A percentile compares a stretch with the other conserved stretches of the same genome.
phyloP scores from a whole-genome alignment of 2,329 filamentous ascomycete species.

The Pseudocercospora musae region DNA sequence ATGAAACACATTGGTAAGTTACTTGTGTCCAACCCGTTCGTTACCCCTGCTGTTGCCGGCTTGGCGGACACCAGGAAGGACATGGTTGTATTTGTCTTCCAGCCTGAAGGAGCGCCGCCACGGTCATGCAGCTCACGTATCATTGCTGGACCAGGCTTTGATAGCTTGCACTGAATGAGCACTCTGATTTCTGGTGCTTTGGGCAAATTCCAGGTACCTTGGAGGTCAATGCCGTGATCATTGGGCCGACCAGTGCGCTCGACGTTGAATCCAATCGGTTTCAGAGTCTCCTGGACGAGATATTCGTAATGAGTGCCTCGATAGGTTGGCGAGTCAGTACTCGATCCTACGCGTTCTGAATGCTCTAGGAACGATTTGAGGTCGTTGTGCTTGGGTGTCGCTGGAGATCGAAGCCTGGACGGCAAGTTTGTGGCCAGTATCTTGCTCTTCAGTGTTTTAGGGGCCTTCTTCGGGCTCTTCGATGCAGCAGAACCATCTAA shows the following conservation, averaged over 20 bases:
- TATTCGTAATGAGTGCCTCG: slow-evolving; percentile 78
- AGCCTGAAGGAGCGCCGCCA: slow-evolving; percentile 72
- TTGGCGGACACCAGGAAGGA: slow-evolving; percentile 68
- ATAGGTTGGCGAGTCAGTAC: slow-evolving; percentile 58
- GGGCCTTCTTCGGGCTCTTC: not conserved
- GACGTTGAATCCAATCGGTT: slow-evolving; percentile 61
- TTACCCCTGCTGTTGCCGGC: slow-evolving; percentile 73
- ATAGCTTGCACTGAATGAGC: slow-evolving; percentile 66
- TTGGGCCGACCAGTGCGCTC: slow-evolving; percentile 62
- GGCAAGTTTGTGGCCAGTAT: not conserved
- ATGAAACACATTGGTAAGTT: slow-evolving; percentile 69
- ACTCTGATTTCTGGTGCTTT: slow-evolving; percentile 35
- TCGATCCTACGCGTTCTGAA: slow-evolving; percentile 55
- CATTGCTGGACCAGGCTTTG: slow-evolving; percentile 53
- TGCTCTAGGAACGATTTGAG: slow-evolving; percentile 64
- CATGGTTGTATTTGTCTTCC: slow-evolving; percentile 63
- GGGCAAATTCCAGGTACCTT: slow-evolving; percentile 61
- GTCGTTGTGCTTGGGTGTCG: slow-evolving; percentile 54
- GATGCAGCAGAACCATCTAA: not conserved
- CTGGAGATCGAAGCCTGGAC: slow-evolving; percentile 26
- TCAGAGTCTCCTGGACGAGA: slow-evolving; percentile 56
- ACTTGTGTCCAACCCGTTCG: slow-evolving; percentile 67
- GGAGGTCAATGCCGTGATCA: slow-evolving; percentile 71
- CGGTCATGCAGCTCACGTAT: slow-evolving; percentile 66
- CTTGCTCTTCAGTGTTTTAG: not conserved